A percentile compares a stretch with the other conserved stretches of the same genome.
Evolutionary conservation across 768 basidiomycete genomes (phyloP).

Genomic region (Auricularia sp.): DNA sequence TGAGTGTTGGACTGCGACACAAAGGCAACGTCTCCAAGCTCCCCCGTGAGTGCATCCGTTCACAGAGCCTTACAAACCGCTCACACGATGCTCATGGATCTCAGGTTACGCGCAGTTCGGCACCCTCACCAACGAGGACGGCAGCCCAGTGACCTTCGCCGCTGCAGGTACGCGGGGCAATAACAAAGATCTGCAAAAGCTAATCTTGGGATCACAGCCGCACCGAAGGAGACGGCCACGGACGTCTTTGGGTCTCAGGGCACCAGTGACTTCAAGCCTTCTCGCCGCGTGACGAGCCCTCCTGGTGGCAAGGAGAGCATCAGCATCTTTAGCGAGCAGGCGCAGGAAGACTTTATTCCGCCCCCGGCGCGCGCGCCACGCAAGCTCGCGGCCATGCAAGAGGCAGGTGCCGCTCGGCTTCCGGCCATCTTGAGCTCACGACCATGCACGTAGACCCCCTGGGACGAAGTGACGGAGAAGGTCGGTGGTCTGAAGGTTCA

Average conservation of each 20-base stretch:
- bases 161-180: conserved; percentile 9
- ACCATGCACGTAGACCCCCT: background rate
- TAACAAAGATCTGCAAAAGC: background rate
- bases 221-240: background rate
- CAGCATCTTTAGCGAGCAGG: conserved; percentile 8
- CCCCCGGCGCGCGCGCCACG: background rate
- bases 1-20: background rate
- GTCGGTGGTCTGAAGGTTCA: background rate
- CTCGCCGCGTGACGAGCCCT: conserved; percentile 13
- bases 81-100: conserved; percentile 4
- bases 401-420: background rate
- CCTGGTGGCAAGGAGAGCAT: conserved; percentile 10
- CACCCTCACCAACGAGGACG: conserved; percentile 31
- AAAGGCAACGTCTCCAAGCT: conserved; percentile 55
- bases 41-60: conserved; percentile 40
- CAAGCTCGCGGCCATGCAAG: background rate
- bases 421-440: background rate
- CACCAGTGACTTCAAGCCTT: conserved; percentile 10
- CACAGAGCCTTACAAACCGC: background rate
- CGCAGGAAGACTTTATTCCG: conserved; percentile 3
- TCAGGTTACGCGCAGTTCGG: conserved; percentile 67
- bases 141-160: conserved; percentile 10
- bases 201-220: background rate
- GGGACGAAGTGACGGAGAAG: background rate
- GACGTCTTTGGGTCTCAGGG: background rate